Evolutionary conservation across 2,329 filamentous ascomycete species (phyloP).

Genomic region (Arachnomyces sp.): DNA sequence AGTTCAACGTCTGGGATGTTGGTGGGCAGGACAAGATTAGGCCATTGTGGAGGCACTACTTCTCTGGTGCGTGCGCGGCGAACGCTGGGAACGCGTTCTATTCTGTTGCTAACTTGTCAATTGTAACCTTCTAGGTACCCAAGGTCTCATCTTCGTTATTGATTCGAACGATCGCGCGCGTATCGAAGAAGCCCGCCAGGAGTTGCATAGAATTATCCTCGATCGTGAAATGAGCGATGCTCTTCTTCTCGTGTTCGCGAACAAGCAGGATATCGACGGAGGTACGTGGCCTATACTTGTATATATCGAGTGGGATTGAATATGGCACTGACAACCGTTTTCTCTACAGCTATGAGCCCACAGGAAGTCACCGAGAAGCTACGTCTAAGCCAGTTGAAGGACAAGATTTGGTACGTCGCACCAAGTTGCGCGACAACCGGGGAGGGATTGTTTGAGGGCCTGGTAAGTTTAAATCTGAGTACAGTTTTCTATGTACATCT

Average conservation of each 20-base stretch:
- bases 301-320: not conserved
- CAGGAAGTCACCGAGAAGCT: slow-evolving; percentile 71
- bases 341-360: slow-evolving; percentile 59
- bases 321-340: slow-evolving; percentile 1
- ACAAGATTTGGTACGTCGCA: slow-evolving; percentile 78
- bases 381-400: slow-evolving; percentile 66
- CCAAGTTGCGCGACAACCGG: slow-evolving; percentile 75
- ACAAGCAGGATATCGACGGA: slow-evolving; percentile 92
- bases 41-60: slow-evolving; percentile 96
- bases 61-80: slow-evolving; percentile 56
- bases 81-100: slow-evolving; percentile 1
- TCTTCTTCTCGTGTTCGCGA: slow-evolving; percentile 88
- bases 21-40: slow-evolving; percentile 98
- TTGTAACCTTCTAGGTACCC: slow-evolving; percentile 57
- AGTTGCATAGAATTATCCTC: slow-evolving; percentile 94
- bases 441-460: slow-evolving; percentile 70
- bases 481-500: not conserved
- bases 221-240: slow-evolving; percentile 97
- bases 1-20: slow-evolving; percentile 99
- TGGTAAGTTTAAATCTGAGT: slow-evolving; percentile 41
- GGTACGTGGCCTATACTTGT: slow-evolving; percentile 42
- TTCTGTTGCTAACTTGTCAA: not conserved
- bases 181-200: slow-evolving; percentile 86
- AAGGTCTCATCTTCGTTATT: slow-evolving; percentile 97
- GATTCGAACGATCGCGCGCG: slow-evolving; percentile 87